phyloP scores from a whole-genome alignment of 805 yeast genomes.

The Lipomyces orientalis region DNA sequence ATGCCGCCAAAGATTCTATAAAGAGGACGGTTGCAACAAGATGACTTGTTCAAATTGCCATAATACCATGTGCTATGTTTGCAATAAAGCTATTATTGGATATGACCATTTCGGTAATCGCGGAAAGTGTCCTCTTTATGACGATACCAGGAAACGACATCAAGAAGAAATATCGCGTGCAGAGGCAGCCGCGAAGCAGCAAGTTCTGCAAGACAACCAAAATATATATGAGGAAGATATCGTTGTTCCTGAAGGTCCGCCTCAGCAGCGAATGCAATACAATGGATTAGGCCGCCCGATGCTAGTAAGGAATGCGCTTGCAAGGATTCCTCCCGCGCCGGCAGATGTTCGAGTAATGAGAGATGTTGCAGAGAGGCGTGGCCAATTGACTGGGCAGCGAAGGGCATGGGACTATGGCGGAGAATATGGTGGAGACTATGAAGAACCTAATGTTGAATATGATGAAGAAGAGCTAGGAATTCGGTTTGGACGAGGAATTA shows the following conservation, averaged over 20 bases:
- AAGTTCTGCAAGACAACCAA: neutral
- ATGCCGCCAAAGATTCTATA: constrained; percentile 10
- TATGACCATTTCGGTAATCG: neutral
- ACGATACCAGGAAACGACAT: constrained; percentile 5
- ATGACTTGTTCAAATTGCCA: constrained; percentile 13
- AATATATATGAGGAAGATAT: neutral
- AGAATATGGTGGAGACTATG: too few relatives aligned
- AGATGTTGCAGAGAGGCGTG: neutral
- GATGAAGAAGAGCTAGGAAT: too few relatives aligned
- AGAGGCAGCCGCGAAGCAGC: neutral
- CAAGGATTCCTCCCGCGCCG: neutral
- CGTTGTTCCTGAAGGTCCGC: neutral
- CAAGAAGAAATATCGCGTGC: neutral
- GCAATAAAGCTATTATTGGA: neutral
- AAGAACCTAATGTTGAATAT: too few relatives aligned
- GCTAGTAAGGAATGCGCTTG: neutral
- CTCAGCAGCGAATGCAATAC: neutral
- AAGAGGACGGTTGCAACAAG: constrained; percentile 21
- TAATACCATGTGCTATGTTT: constrained; percentile 11
- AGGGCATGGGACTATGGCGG: too few relatives aligned
- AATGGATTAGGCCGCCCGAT: neutral
- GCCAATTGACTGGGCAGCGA: neutral
- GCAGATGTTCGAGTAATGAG: neutral
- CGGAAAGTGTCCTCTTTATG: constrained; percentile 1
- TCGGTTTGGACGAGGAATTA: too few relatives aligned